Conservation (phyloP, 306 rosid genomes). For the Cicer judaicum region DNA sequence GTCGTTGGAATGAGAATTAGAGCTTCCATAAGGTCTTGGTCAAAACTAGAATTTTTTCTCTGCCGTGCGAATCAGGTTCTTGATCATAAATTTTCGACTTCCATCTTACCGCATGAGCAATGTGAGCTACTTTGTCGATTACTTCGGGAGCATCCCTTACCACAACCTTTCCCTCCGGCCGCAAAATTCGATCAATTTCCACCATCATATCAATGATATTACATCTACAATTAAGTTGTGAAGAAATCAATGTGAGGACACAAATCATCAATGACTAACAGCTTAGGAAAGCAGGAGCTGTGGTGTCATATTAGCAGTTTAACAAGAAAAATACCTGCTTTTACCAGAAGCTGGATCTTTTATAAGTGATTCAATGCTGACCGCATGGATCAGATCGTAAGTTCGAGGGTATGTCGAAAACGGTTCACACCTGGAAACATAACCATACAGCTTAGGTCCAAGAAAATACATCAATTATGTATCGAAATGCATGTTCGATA, state of each 20-base stretch:
- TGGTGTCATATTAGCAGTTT: slow-evolving; percentile 12
- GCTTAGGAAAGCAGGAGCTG: slow-evolving; percentile 6
- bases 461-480: slow-evolving; percentile 28
- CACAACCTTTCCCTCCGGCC: slow-evolving; percentile 86
- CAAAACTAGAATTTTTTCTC: slow-evolving; percentile 76
- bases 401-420: slow-evolving; percentile 96
- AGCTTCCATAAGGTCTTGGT: slow-evolving; percentile 77
- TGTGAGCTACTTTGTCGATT: slow-evolving; percentile 67
- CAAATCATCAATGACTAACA: slow-evolving; percentile 19
- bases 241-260: slow-evolving; percentile 16
- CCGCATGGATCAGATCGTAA: slow-evolving; percentile 86
- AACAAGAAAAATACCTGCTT: slow-evolving; percentile 62
- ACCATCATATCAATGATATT: slow-evolving; percentile 88
- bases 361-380: slow-evolving; percentile 75
- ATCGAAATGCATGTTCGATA: slow-evolving; percentile 9
- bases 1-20: slow-evolving; percentile 52
- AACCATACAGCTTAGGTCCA: slow-evolving; percentile 48
- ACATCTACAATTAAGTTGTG: slow-evolving; percentile 62
- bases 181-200: slow-evolving; percentile 88
- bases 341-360: slow-evolving; percentile 69
- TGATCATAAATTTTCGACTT: slow-evolving; percentile 62
- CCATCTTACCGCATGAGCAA: slow-evolving; percentile 78
- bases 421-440: slow-evolving; percentile 86
- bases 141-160: slow-evolving; percentile 80
- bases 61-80: slow-evolving; percentile 73